Evolutionary conservation across 169 alveolate species (phyloP).

Genomic region (Plasmodium knowlesi): DNA sequence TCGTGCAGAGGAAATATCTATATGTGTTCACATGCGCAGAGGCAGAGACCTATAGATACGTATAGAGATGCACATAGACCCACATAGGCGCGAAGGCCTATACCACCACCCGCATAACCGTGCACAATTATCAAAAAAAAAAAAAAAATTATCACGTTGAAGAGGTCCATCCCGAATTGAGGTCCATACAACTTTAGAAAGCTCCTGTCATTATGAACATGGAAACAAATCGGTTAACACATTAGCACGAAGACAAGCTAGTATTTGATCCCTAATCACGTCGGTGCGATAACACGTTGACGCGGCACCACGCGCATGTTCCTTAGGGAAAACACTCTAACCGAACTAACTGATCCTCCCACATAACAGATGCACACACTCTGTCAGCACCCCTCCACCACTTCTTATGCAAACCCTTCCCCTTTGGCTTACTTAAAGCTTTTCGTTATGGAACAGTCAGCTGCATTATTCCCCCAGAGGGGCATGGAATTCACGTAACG

Average conservation of each 20-base stretch:
- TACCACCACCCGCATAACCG: not conserved
- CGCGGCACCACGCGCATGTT: not conserved
- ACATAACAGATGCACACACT: not conserved
- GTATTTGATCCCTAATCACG: too few species aligned
- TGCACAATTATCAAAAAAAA: not conserved
- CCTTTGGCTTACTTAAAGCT: constrained; percentile 14
- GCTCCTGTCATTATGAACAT: constrained; percentile 12
- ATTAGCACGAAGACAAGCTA: not conserved
- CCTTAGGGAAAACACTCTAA: not conserved
- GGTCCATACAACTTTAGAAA: constrained; percentile 55
- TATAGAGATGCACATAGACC: not conserved
- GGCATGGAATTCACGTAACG: constrained; percentile 77
- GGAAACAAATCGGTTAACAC: not conserved
- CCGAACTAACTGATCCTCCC: not conserved
- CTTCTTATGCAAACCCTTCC: not conserved
- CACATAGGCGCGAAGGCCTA: not conserved
- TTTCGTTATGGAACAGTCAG: constrained; percentile 59
- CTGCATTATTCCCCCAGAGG: constrained; percentile 23
- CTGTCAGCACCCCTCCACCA: not conserved
- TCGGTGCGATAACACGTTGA: not conserved
- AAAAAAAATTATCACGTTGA: constrained; percentile 15
- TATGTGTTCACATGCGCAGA: not conserved
- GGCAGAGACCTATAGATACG: not conserved
- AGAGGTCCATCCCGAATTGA: constrained; percentile 70
- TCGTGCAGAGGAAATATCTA: not conserved